phyloP scores from a whole-genome alignment of 805 yeast species.

The Wickerhamiella sergipiensis region DNA sequence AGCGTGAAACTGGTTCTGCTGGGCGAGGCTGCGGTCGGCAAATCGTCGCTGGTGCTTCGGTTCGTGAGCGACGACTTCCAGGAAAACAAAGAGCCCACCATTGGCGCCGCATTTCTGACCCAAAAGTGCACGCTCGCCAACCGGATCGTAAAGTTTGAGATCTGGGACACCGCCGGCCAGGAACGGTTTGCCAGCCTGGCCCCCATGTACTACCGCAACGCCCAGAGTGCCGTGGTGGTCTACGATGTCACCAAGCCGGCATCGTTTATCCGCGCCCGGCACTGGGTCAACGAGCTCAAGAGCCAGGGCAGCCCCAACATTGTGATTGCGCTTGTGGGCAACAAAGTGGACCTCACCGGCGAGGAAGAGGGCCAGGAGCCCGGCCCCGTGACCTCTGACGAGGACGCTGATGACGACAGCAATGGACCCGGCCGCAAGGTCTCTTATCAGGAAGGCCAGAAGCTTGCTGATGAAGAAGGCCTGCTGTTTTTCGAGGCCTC shows the following conservation, averaged over 20 bases:
- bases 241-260: slow-evolving; percentile 93
- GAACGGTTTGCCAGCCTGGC: slow-evolving; percentile 93
- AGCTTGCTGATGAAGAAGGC: slow-evolving; percentile 82
- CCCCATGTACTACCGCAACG: slow-evolving; percentile 94
- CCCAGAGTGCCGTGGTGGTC: slow-evolving; percentile 92
- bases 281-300: slow-evolving; percentile 93
- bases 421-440: slow-evolving; percentile 46
- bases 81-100: slow-evolving; percentile 94
- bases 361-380: slow-evolving; percentile 21
- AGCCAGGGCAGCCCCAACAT: slow-evolving; percentile 91
- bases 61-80: slow-evolving; percentile 93
- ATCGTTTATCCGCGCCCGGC: slow-evolving; percentile 88
- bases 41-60: slow-evolving; percentile 79
- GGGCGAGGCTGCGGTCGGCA: slow-evolving; percentile 98
- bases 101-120: slow-evolving; percentile 94
- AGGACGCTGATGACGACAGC: slow-evolving; percentile 24
- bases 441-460: slow-evolving; percentile 71
- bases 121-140: slow-evolving; percentile 83
- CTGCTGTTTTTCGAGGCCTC: slow-evolving; percentile 85
- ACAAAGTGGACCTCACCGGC: slow-evolving; percentile 70
- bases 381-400: slow-evolving; percentile 19
- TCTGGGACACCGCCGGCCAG: slow-evolving; percentile 90
- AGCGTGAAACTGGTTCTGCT: slow-evolving; percentile 80
- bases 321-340: slow-evolving; percentile 86
- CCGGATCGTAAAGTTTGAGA: slow-evolving; percentile 56